Conservation (phyloP, 139 green algal species). For the Ettlia oleoabundans region DNA sequence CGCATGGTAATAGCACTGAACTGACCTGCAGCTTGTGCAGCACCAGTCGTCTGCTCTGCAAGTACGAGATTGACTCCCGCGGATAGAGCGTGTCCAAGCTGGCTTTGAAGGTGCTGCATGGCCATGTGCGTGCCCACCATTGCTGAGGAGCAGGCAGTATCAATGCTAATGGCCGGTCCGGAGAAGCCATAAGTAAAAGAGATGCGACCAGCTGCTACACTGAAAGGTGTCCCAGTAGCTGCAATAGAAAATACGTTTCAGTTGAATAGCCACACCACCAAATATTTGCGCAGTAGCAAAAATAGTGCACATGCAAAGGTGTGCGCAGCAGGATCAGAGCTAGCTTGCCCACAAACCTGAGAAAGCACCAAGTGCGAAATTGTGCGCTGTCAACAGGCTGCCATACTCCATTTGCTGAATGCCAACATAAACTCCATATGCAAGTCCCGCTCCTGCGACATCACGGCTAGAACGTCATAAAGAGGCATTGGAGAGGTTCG, state of each 20-base stretch:
- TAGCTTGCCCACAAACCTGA: too few relatives aligned
- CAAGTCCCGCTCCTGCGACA: too few relatives aligned
- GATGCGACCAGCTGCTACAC: constrained; percentile 57
- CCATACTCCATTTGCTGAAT: constrained; percentile 80
- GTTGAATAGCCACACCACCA: too few relatives aligned
- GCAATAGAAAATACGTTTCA: not conserved
- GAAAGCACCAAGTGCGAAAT: not conserved
- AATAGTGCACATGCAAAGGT: too few relatives aligned
- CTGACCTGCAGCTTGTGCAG: constrained; percentile 42
- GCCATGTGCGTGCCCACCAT: constrained; percentile 77
- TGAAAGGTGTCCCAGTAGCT: constrained; percentile 44
- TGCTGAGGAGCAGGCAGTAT: constrained; percentile 89
- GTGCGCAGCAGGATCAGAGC: too few relatives aligned
- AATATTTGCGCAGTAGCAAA: too few relatives aligned
- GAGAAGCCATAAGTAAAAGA: constrained; percentile 61
- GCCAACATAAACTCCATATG: constrained; percentile 76
- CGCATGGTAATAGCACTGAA: not conserved
- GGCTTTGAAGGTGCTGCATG: constrained; percentile 23
- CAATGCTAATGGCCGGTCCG: constrained; percentile 49
- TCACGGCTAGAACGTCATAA: too few relatives aligned
- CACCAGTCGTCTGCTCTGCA: constrained; percentile 34
- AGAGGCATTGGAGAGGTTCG: too few relatives aligned
- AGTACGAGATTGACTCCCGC: constrained; percentile 53
- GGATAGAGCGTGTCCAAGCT: constrained; percentile 35
- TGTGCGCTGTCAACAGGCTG: not conserved